A percentile compares a stretch with the other conserved stretches of the same genome.
Evolutionary conservation across 257 asterid genomes (phyloP).

Genomic region (Linaria vulgaris): DNA sequence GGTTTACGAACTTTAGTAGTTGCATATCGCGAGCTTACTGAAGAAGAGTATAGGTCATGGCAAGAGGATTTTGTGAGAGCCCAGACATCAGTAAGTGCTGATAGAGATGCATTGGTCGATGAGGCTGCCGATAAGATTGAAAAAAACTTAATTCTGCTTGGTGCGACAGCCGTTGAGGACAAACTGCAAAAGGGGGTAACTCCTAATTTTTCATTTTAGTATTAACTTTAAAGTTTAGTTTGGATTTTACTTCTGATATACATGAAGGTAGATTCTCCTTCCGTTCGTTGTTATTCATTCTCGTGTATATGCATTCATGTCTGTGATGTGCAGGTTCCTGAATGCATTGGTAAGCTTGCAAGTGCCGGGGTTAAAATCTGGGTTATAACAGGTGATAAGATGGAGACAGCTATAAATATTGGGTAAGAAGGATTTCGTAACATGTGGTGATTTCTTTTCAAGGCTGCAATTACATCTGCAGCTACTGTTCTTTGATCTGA

Average conservation of each 20-base stretch:
- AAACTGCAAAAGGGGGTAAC: slow-evolving; percentile 94
- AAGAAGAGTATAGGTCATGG: slow-evolving; percentile 71
- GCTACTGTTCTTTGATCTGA: background rate
- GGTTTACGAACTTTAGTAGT: slow-evolving; percentile 87
- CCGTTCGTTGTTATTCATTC: background rate
- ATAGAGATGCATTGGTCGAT: slow-evolving; percentile 74
- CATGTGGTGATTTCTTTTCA: slow-evolving; percentile 1
- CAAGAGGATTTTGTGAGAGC: slow-evolving; percentile 72
- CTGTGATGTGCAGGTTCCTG: slow-evolving; percentile 70
- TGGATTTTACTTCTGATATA: slow-evolving; percentile 16
- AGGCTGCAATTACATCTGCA: background rate
- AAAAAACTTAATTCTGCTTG: slow-evolving; percentile 71
- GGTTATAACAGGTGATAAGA: slow-evolving; percentile 98
- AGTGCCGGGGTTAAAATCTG: slow-evolving; percentile 87
- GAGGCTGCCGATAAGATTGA: slow-evolving; percentile 85
- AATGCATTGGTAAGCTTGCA: slow-evolving; percentile 85
- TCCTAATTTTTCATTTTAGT: slow-evolving; percentile 26
- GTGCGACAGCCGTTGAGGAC: slow-evolving; percentile 97
- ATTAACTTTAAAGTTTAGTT: background rate
- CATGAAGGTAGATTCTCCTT: slow-evolving; percentile 4
- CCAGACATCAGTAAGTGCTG: slow-evolving; percentile 58
- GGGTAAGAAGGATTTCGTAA: slow-evolving; percentile 49
- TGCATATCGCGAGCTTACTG: slow-evolving; percentile 77
- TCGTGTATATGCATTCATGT: slow-evolving; percentile 8
- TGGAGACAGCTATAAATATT: slow-evolving; percentile 97